Base-by-base conservation (phyloP, 2,329 filamentous ascomycete genomes). In the Penicillium sp. region DNA sequence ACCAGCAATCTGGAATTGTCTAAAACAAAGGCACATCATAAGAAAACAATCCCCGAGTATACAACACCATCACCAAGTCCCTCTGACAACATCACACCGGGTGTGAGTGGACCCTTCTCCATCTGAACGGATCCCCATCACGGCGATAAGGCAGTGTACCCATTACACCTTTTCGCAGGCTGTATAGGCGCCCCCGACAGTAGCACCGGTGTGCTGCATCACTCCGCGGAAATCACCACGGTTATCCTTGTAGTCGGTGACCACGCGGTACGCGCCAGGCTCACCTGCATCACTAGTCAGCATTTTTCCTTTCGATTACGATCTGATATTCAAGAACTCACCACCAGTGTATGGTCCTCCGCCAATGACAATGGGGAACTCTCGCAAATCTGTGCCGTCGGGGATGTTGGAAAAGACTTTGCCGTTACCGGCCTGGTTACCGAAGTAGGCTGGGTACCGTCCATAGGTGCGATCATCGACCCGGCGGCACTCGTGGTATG, bases 161-260 rank as follows among this genome's bases (percentile, higher is more conserved):
- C 29, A 32, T 32, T 11, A 32, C 29, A 8, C 8, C 29, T 32
- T 32, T 11, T 7, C 4, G 46, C 49, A 51, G 36, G 49, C 49
- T 13, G 46, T 45, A 24, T 51, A 51, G n/a, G 46, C 49, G 7
- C 49, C 49, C 1, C 49, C 49, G 12, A 45, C 29, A n/a, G 49
- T 43, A 25, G 49, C 35, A 5, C 49, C 49, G 18, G 49, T 49
- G 45, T 51, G 49, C 46, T 51, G 49, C 46, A 51, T 51, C 41
- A 51, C 46, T 48, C 49, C 49, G 18, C 46, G 46, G 41, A 51
- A 51, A 28, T 45, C 49, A 4, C 49, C 49, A 9, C 37, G 46
- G 46, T 51, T 48, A 34, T 45, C 37, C 29, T 48, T 51, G 46
- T 51, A 49, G 49, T 51, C 49, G n/a, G 49, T 51, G 46, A 51